Evolutionary conservation across 805 yeast genomes (phyloP).

Genomic region (Jamesozyma lodderae): DNA sequence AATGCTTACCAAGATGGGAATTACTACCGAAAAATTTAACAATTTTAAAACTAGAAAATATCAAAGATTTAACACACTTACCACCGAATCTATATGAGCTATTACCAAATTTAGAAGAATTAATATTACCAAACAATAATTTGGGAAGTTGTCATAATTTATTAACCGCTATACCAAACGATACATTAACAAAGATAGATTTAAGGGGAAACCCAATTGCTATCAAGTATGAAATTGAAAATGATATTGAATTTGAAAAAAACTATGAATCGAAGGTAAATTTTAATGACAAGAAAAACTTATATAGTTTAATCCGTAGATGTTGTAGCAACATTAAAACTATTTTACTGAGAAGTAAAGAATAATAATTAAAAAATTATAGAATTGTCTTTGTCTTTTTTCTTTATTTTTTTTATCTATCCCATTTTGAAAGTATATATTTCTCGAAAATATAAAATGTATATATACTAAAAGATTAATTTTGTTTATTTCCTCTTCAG

Average conservation of each 20-base stretch:
- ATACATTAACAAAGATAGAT: constrained; percentile 2
- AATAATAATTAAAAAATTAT: background rate
- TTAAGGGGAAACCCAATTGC: constrained; percentile 5
- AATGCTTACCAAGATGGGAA: constrained; percentile 11
- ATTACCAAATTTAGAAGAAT: constrained; percentile 15
- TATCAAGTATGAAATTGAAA: constrained; percentile 2
- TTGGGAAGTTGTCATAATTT: constrained; percentile 12
- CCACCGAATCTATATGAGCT: constrained; percentile 8
- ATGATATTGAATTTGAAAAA: background rate
- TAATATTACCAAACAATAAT: constrained; percentile 15
- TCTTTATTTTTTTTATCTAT: background rate
- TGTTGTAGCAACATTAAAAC: constrained; percentile 1
- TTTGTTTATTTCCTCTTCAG: background rate
- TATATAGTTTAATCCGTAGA: constrained; percentile 1
- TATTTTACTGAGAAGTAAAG: constrained; percentile 1
- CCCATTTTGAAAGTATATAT: background rate
- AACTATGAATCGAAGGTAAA: background rate
- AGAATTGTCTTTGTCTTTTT: background rate
- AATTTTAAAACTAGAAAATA: constrained; percentile 9
- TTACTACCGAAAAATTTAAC: constrained; percentile 9
- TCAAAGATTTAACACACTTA: constrained; percentile 9
- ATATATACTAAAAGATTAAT: background rate
- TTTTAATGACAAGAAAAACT: background rate
- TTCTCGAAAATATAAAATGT: background rate
- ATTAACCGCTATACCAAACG: constrained; percentile 10